Conservation (phyloP, 2,329 filamentous ascomycete genomes). For the Helotiales sp. region DNA sequence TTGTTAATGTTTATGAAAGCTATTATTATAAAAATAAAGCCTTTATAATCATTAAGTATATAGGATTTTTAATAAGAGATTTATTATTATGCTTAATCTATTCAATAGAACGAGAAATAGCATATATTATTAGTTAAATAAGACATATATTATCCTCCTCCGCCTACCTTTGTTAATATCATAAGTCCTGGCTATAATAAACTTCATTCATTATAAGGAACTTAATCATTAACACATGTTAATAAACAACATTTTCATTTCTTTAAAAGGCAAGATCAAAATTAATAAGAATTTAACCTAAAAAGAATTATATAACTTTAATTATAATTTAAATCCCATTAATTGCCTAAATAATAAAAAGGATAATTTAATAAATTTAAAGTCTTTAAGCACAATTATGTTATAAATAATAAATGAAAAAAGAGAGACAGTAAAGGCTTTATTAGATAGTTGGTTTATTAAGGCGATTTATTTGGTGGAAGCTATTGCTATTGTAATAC, state of each 20-base stretch:
- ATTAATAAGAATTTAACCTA: background rate
- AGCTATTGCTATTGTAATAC: background rate
- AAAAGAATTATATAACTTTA: background rate
- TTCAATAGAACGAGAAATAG: background rate
- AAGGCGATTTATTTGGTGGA: background rate
- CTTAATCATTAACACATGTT: background rate
- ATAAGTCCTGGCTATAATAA: background rate
- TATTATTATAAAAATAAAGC: background rate
- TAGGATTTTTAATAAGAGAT: background rate
- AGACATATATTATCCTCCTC: background rate
- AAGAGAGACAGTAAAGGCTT: background rate
- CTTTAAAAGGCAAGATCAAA: background rate
- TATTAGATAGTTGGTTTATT: background rate
- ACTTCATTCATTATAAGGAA: background rate
- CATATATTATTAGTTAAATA: background rate
- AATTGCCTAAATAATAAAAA: background rate
- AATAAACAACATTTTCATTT: constrained; percentile 1
- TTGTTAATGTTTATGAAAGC: background rate
- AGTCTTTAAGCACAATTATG: background rate
- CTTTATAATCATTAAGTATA: background rate
- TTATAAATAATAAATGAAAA: constrained; percentile 2
- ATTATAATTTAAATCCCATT: background rate
- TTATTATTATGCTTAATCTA: background rate
- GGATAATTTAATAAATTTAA: background rate
- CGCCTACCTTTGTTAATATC: background rate